Evolutionary conservation across 768 basidiomycete genomes (phyloP).

Genomic region (Agrocybe praecox): DNA sequence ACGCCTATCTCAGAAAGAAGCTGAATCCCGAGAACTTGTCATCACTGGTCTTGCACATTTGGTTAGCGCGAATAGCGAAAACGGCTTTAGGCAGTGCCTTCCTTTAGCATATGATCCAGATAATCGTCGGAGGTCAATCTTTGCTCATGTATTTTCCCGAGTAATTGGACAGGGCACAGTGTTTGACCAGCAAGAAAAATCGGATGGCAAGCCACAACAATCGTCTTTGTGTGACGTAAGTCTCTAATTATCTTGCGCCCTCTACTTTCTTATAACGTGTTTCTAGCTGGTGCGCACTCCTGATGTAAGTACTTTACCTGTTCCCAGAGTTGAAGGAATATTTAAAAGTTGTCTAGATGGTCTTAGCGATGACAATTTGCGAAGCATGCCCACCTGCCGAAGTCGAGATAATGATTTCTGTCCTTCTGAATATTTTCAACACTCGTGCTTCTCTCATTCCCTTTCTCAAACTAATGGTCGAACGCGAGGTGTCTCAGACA

Average conservation of each 20-base stretch:
- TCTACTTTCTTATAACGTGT: not conserved
- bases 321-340: not conserved
- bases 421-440: slow-evolving; percentile 87
- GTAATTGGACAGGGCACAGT: slow-evolving; percentile 81
- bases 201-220: slow-evolving; percentile 46
- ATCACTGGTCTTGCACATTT: slow-evolving; percentile 82
- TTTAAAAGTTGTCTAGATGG: slow-evolving; percentile 47
- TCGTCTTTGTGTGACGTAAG: slow-evolving; percentile 63
- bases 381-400: slow-evolving; percentile 82
- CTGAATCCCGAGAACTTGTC: slow-evolving; percentile 72
- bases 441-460: slow-evolving; percentile 69
- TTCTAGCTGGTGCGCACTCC: slow-evolving; percentile 70
- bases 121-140: slow-evolving; percentile 70
- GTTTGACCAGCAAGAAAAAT: slow-evolving; percentile 64
- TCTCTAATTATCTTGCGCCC: not conserved
- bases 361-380: slow-evolving; percentile 82
- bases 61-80: slow-evolving; percentile 83
- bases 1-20: slow-evolving; percentile 49
- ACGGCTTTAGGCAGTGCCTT: slow-evolving; percentile 87
- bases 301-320: slow-evolving; percentile 52
- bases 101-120: slow-evolving; percentile 77
- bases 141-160: slow-evolving; percentile 81
- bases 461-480: slow-evolving; percentile 83
- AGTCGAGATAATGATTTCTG: slow-evolving; percentile 82
- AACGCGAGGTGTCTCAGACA: slow-evolving; percentile 78